These are phyloP conservation scores for Aspergillus heteromorphus DNA, from an alignment of 495 filamentous ascomycete genomes.

Conservation along the genomic window DNA sequence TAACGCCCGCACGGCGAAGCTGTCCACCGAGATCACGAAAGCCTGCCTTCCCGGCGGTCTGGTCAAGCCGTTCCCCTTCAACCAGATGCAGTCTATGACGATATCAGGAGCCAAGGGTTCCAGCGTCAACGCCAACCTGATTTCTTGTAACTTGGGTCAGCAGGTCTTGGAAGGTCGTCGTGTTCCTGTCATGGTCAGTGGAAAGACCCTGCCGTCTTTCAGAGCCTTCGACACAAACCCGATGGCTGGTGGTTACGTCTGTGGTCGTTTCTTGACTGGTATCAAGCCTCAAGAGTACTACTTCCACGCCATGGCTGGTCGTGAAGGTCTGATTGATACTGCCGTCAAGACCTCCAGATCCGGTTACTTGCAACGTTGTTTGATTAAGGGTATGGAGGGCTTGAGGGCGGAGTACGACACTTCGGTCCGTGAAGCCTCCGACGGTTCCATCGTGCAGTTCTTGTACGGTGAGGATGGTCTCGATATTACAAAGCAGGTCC, in stretches of 20 bases:
- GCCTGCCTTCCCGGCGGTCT: conserved; percentile 77
- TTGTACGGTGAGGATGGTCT: conserved; percentile 95
- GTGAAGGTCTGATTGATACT: conserved; percentile 98
- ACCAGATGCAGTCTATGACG: conserved; percentile 99
- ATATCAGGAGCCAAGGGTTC: conserved; percentile 93
- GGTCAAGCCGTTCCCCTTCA: conserved; percentile 87
- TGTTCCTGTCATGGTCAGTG: conserved; percentile 96
- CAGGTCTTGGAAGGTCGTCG: conserved; percentile 92
- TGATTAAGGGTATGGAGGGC: conserved; percentile 99
- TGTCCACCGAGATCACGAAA: conserved; percentile 75
- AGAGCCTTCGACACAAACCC: conserved; percentile 83
- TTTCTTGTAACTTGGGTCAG: conserved; percentile 96
- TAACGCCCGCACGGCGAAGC: conserved; percentile 60
- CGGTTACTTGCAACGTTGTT: conserved; percentile 93
- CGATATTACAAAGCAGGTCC: conserved; percentile 89
- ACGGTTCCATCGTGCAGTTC: conserved; percentile 91
- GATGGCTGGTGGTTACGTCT: conserved; percentile 89
- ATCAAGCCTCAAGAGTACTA: conserved; percentile 97
- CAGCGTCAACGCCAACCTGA: conserved; percentile 89
- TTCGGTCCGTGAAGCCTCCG: conserved; percentile 79
- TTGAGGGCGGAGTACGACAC: conserved; percentile 87
- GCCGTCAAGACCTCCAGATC: conserved; percentile 97
- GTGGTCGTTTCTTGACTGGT: conserved; percentile 95
- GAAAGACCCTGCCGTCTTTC: conserved; percentile 94
- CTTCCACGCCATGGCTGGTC: conserved; percentile 99